Base-by-base conservation (phyloP, 2,329 filamentous ascomycete genomes). In the Geosmithia morbida region DNA sequence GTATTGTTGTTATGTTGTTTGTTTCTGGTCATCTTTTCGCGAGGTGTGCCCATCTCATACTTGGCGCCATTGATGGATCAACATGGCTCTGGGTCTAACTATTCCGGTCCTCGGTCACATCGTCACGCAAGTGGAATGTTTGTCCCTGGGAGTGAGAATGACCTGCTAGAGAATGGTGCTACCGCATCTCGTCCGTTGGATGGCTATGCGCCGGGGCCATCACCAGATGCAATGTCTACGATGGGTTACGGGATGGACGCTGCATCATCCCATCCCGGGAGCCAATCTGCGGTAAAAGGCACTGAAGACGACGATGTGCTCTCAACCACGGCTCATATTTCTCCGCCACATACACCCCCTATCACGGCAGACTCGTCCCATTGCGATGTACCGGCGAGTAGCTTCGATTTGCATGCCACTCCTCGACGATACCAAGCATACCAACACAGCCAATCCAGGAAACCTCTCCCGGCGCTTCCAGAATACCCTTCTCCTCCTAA, bases 1-100 rank as follows among this genome's bases (percentile, higher is more conserved):
- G 78, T 94, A 5, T 74, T 98, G 8, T 75, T 97, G 6, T 75
- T 97, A 1, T 79, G 90, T 43, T 95, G 88, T 55, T 77, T 98
- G 10, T 81, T 85, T 0, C 73, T 98, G 1, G 86, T 96, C 19
- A 81, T 97, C 39, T 96, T 97, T 60, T 79, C 76, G 13, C 67
- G 77, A 20, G 70, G 74, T 16, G 64, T 70, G 4, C 62, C 66
- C 17, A 54, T 64, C 2, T 58, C 62, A 1, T 62, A 62, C 41
- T 50, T 64, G 10, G 55, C 54, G 0, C 56, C 61, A 6, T 48
- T 59, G 2, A 50, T 56, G 5, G 62, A 64, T 14, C 45, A 47
- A 19, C 41, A 42, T 17, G 29, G 16, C 39, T 3, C 37, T n/a
- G 37, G 18, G 26, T n/a, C 30, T 17, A 18, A 37, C 20, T 46